Evolutionary conservation across 2,329 filamentous ascomycete genomes (phyloP), one percentile per base, ranked within the genome.

Genomic region (Thelonectria rubi): DNA sequence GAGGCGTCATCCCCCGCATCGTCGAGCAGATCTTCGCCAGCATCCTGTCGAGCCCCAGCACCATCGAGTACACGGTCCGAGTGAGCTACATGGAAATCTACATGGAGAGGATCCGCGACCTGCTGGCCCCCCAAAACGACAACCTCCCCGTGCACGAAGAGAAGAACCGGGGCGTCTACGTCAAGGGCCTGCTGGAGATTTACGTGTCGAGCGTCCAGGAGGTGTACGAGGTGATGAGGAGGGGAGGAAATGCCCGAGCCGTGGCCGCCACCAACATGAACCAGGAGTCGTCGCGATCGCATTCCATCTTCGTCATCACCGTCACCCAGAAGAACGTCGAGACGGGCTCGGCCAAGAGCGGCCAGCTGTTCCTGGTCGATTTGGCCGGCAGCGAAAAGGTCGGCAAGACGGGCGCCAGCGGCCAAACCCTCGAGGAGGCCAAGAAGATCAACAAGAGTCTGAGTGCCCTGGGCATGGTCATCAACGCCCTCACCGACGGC

Each of bases 381-480:
- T 83, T 99, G 83, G 95, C 95, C 55, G 95, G 95, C 84, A 97
- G 93, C 74, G 95, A 99, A 81, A 98, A 98, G 82, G 93, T 98
- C 53, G 94, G 95, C 76, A 98, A 99, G 86, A 99, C 95, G 30
- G 95, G 95, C 70, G 95, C 95, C 65, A 97, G 93, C 76, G 95
- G 95, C 59, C 95, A 98, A 79, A 98, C 94, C 5, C 84, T 99
- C 45, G 95, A 98, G 78, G 95, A 99, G 78, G 95, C 95, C 63
- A 98, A 98, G 85, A 99, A 99, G 85, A 99, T 99, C 86, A 99
- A 99, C 86, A 98, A 98, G 86, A 97, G 93, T 84, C 86, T 99
- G 82, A 97, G 94, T 81, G 94, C 95, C 57, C 85, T 99, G 63
- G 95, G 95, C 73, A 98, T 97, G 94, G 95, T 98, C 81, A 99